Percentiles rank a stretch among this genome's conserved stretches.
phyloP scores from a whole-genome alignment of 345 rosid species.

The Populus euphratica region DNA sequence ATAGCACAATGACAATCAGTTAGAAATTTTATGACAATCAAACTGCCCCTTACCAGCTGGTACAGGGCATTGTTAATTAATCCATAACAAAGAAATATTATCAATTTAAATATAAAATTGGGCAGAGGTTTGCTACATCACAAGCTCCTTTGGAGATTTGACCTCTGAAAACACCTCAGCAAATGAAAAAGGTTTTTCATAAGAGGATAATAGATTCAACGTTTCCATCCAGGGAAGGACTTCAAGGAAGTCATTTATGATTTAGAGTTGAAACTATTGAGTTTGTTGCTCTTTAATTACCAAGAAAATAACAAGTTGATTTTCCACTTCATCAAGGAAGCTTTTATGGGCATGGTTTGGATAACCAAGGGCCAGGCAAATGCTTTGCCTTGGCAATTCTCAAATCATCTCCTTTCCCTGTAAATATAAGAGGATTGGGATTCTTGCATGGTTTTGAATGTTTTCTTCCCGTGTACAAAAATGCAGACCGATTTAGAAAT shows the following conservation, averaged over 20 bases:
- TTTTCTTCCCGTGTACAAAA: not conserved
- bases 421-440: not conserved
- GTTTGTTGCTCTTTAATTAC: no score
- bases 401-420: not conserved
- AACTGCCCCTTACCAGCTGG: not conserved
- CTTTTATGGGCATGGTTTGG: not conserved
- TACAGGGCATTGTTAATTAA: not conserved
- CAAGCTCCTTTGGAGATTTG: not conserved
- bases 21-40: not conserved
- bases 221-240: not conserved
- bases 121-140: not conserved
- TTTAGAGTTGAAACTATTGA: not conserved
- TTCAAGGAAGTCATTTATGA: not conserved
- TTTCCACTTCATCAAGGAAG: not conserved
- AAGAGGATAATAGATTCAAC: no score
- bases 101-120: not conserved
- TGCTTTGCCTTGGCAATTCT: not conserved
- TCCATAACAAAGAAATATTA: not conserved
- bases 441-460: not conserved
- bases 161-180: not conserved
- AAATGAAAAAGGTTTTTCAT: not conserved
- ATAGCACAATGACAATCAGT: slow-evolving; percentile 3
- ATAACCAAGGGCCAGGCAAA: not conserved
- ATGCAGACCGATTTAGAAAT: not conserved
- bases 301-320: no score